Evolutionary conservation across 257 asterid species (phyloP), one percentile per base, ranked within the genome.

Genomic region (Salvia miltiorrhiza): DNA sequence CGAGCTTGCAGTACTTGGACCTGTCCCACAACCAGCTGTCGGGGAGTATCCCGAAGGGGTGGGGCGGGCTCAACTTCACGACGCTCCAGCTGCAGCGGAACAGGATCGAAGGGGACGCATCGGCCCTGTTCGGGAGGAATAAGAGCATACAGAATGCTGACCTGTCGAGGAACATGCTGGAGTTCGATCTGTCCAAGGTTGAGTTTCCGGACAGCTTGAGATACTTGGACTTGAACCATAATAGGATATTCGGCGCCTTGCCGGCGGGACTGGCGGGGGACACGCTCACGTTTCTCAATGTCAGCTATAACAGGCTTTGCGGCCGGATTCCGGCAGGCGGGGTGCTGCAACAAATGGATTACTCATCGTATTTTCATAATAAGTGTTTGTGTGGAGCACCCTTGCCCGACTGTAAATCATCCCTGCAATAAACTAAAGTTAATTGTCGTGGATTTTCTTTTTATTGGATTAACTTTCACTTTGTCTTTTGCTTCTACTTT

Each of bases 1-100:
- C 81, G 47, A 79, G 37, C n/a, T 57, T 75, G 1, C 86, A 84
- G 14, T 62, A 65, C 49, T 40, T 90, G 3, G 60, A 21, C 49
- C 83, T 91, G 2, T 84, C 90, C 1, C 90, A 86, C 73, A 90
- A 91, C 69, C 84, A 77, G 64, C 78, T 91, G 33, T 70, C 82
- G 0, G 96, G 96, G 12, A 19, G 32, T 0, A 58, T 91, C 43
- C 96, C 97, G 0, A 63, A 63, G 40, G 70, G 78, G 0, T 67
- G 78, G 55, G 85, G 82, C 0, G 10, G 39, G 11, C 11, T 77
- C 68, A 79, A 82, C 52, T 70, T 91, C 20, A 57, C 77, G 0
- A 0, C 4, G n/a, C 24, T 91, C 4, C 81, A 77, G 39, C 55
- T 88, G 9, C 76, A 88, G 0, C 64, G 91, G 0, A 91, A 91